Evolutionary conservation across 371 early-diverging fungal species (phyloP).

Genomic region (Parasitella parasitica): DNA sequence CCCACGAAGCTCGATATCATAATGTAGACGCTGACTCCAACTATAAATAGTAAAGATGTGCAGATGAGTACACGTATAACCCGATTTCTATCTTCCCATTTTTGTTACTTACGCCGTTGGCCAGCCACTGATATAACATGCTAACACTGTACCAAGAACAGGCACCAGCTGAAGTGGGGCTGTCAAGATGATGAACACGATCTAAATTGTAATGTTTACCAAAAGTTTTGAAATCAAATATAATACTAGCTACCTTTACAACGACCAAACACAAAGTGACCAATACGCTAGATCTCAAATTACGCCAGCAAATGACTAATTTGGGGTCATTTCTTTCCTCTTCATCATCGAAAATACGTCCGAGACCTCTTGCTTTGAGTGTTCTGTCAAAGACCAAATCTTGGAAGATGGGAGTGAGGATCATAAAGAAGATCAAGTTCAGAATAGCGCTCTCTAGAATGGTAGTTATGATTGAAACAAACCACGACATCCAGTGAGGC

Average conservation of each 20-base stretch:
- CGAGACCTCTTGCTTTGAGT: conserved; percentile 35
- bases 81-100: background rate
- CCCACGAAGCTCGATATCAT: conserved; percentile 48
- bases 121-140: conserved; percentile 49
- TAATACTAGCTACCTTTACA: conserved; percentile 16
- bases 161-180: conserved; percentile 55
- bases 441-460: conserved; percentile 47
- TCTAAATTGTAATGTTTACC: conserved; percentile 17
- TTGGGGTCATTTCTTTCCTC: conserved; percentile 17
- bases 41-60: conserved; percentile 4
- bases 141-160: conserved; percentile 41
- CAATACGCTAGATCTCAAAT: conserved; percentile 26
- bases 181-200: conserved; percentile 41
- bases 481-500: conserved; percentile 52
- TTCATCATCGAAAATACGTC: conserved; percentile 36
- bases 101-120: conserved; percentile 28
- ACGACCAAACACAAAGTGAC: conserved; percentile 22
- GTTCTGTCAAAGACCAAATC: conserved; percentile 52
- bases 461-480: conserved; percentile 38
- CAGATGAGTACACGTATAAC: background rate
- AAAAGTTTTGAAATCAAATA: background rate
- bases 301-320: conserved; percentile 29
- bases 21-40: conserved; percentile 43
- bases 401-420: conserved; percentile 50
- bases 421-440: conserved; percentile 45